phyloP scores from a whole-genome alignment of 192 early-diverging fungal genomes.

The Allomyces macrogynus region DNA sequence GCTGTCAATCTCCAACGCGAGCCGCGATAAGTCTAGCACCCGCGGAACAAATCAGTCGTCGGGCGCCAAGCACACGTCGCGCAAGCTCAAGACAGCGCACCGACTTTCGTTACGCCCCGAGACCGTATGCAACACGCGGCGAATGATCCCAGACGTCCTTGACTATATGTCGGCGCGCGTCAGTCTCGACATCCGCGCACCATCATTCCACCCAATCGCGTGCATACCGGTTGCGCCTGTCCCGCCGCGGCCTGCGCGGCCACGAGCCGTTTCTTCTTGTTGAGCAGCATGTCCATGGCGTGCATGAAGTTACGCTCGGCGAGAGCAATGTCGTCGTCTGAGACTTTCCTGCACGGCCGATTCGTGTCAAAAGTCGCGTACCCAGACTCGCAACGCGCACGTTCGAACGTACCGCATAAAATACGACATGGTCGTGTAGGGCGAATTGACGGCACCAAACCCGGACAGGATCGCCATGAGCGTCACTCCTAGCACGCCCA shows the following conservation, averaged over 20 bases:
- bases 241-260: constrained; percentile 2
- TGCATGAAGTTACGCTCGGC: constrained; percentile 49
- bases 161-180: too few relatives aligned
- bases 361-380: too few relatives aligned
- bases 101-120: constrained; percentile 12
- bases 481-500: constrained; percentile 76
- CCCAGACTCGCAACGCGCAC: background rate
- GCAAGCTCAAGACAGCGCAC: too few relatives aligned
- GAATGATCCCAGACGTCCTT: constrained; percentile 10
- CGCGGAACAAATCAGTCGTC: too few relatives aligned
- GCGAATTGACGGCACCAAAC: constrained; percentile 82
- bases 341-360: constrained; percentile 15
- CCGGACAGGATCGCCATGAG: constrained; percentile 84
- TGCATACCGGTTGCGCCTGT: background rate
- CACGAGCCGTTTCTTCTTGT: constrained; percentile 41
- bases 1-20: constrained; percentile 18
- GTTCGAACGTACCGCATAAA: constrained; percentile 42
- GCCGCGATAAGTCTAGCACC: background rate
- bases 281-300: constrained; percentile 38
- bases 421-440: constrained; percentile 63
- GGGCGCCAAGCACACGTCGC: too few relatives aligned
- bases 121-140: constrained; percentile 25
- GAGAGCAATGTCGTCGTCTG: constrained; percentile 22
- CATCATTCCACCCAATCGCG: constrained; percentile 3
- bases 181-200: constrained; percentile 3